These are phyloP conservation scores for Coemansia sp. DNA, from an alignment of 192 early-diverging fungal genomes.

Conservation along the genomic window DNA sequence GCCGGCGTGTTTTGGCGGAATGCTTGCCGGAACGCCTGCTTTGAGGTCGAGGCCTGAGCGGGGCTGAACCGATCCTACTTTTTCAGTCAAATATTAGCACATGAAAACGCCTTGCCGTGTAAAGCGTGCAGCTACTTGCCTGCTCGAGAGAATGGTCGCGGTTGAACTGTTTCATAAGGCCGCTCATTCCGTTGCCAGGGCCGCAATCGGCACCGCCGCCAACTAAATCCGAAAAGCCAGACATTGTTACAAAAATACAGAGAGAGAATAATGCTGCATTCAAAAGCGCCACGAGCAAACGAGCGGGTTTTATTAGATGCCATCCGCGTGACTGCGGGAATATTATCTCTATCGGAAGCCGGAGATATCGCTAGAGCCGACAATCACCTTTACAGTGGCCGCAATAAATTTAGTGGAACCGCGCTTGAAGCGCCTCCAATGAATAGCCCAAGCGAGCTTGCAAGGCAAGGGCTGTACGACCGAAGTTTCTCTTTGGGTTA, in stretches of 20 bases:
- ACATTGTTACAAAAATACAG: slow-evolving; percentile 30
- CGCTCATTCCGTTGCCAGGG: slow-evolving; percentile 70
- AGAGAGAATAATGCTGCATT: slow-evolving; percentile 3
- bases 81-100: neutral
- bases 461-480: slow-evolving; percentile 20
- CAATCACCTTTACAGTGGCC: too few species aligned
- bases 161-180: slow-evolving; percentile 77
- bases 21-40: slow-evolving; percentile 44
- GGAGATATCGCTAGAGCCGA: too few species aligned
- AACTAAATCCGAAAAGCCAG: slow-evolving; percentile 61
- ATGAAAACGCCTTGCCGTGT: neutral
- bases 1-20: slow-evolving; percentile 34
- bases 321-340: neutral
- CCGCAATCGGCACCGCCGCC: slow-evolving; percentile 69
- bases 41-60: slow-evolving; percentile 39
- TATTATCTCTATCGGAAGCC: neutral
- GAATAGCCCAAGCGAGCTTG: neutral
- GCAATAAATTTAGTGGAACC: too few species aligned
- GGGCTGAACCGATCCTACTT: slow-evolving; percentile 43
- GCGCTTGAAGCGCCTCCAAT: too few species aligned
- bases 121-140: slow-evolving; percentile 50
- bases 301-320: neutral
- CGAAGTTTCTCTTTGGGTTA: too few species aligned
- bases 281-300: slow-evolving; percentile 1
- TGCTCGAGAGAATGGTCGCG: slow-evolving; percentile 77